These are phyloP conservation scores for Fragilaria radians DNA, from an alignment of 108 stramenopile genomes.

Conservation along the genomic window DNA sequence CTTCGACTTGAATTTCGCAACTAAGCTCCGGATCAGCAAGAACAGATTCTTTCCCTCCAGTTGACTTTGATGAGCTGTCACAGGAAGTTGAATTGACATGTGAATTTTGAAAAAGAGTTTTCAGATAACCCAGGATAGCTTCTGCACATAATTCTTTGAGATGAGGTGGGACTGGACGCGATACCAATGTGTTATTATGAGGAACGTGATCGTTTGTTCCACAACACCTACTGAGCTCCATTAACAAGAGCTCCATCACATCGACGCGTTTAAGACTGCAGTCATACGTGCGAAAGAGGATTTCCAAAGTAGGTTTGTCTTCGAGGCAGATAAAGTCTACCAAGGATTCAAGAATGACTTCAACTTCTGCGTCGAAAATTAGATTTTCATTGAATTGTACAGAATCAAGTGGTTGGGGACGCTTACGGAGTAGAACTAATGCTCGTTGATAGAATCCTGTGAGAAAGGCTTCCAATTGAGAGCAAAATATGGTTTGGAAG, in stretches of 20 bases:
- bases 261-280: constrained; percentile 67
- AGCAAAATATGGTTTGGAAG: constrained; percentile 41
- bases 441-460: constrained; percentile 86
- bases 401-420: constrained; percentile 49
- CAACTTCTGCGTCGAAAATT: constrained; percentile 71
- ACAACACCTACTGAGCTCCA: constrained; percentile 74
- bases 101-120: constrained; percentile 1
- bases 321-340: constrained; percentile 69
- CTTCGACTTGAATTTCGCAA: neutral
- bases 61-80: neutral
- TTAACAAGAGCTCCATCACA: constrained; percentile 64
- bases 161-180: constrained; percentile 68
- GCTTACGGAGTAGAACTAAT: constrained; percentile 57
- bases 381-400: constrained; percentile 60
- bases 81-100: too few relatives aligned
- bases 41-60: constrained; percentile 1
- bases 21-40: too few relatives aligned
- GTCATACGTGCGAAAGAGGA: constrained; percentile 74
- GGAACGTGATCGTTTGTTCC: constrained; percentile 72
- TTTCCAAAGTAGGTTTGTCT: constrained; percentile 58
- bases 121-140: constrained; percentile 64
- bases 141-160: constrained; percentile 76
- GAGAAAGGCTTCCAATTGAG: constrained; percentile 78
- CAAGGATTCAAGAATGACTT: constrained; percentile 80
- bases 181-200: constrained; percentile 33